Conservation (phyloP, 208 protist species). For the Phytomonas sp. region DNA sequence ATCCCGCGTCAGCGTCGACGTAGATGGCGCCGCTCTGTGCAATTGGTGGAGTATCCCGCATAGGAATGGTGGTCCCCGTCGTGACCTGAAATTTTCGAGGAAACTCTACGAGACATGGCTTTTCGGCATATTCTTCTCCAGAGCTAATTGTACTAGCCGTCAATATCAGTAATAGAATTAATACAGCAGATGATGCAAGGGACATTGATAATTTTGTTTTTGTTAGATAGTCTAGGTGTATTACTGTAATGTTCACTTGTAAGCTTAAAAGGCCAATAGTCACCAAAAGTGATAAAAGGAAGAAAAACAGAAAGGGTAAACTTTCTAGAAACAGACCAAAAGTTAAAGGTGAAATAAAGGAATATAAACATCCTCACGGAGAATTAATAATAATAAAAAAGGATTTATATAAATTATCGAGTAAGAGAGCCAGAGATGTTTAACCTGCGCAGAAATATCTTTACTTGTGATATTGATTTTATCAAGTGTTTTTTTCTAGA, state of each 20-base stretch:
- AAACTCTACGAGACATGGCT: constrained; percentile 18
- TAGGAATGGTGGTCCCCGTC: constrained; percentile 25
- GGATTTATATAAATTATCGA: not conserved
- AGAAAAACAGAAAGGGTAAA: constrained; percentile 12
- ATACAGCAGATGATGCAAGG: not conserved
- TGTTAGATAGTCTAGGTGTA: not conserved
- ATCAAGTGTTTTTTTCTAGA: not conserved
- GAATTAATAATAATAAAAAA: constrained; percentile 14
- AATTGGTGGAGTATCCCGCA: constrained; percentile 7
- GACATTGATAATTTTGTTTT: constrained; percentile 9
- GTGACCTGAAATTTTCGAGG: constrained; percentile 23
- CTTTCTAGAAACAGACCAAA: constrained; percentile 9
- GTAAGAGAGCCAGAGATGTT: not conserved
- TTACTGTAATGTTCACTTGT: too few species aligned
- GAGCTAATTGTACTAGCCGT: not conserved
- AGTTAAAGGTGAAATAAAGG: not conserved
- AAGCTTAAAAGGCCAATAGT: not conserved
- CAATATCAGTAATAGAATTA: constrained; percentile 11
- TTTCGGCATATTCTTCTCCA: not conserved
- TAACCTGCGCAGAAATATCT: not conserved
- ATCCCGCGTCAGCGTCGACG: constrained; percentile 15
- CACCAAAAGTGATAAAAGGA: constrained; percentile 7
- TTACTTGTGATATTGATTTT: not conserved
- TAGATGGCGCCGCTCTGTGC: constrained; percentile 29
- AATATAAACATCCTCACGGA: constrained; percentile 4